These are phyloP conservation scores for Pachysandra terminalis DNA, from an alignment of 164 flowering plant genomes.

Conservation along the genomic window DNA sequence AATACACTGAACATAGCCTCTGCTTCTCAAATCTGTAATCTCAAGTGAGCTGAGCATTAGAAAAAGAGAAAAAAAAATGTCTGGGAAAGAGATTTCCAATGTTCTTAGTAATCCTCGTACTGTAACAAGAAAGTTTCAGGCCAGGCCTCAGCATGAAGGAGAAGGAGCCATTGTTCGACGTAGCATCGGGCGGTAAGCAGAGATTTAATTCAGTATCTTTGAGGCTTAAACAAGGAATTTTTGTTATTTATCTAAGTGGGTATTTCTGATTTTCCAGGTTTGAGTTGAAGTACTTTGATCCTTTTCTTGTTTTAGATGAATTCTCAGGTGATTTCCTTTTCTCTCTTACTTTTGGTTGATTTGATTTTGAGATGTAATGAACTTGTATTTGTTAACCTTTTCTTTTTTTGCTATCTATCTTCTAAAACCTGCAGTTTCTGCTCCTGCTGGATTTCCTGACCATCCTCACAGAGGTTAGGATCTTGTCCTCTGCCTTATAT, in stretches of 20 bases:
- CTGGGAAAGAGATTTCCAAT: constrained; percentile 15
- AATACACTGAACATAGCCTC: neutral
- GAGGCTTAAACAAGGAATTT: neutral
- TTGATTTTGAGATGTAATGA: neutral
- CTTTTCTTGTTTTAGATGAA: too few species aligned
- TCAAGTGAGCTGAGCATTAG: too few species aligned
- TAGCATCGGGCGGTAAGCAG: constrained; percentile 64
- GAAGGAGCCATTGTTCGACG: too few species aligned
- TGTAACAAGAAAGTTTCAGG: constrained; percentile 48
- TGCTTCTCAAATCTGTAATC: too few species aligned
- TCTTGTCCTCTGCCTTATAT: neutral
- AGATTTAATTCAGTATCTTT: neutral
- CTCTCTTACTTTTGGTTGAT: constrained; percentile 2
- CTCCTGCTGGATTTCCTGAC: too few species aligned
- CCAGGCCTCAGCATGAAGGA: too few species aligned
- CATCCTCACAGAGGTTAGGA: constrained; percentile 89
- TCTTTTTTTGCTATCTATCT: neutral
- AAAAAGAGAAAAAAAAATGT: constrained; percentile 20
- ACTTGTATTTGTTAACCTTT: neutral
- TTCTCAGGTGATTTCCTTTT: constrained; percentile 55
- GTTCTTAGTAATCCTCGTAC: constrained; percentile 29
- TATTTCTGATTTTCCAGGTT: constrained; percentile 41
- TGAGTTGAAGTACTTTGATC: too few species aligned
- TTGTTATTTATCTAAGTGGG: constrained; percentile 17
- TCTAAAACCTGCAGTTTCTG: constrained; percentile 50